Conservation (phyloP, 495 filamentous ascomycete genomes). For the Hyaloscypha bicolor region DNA sequence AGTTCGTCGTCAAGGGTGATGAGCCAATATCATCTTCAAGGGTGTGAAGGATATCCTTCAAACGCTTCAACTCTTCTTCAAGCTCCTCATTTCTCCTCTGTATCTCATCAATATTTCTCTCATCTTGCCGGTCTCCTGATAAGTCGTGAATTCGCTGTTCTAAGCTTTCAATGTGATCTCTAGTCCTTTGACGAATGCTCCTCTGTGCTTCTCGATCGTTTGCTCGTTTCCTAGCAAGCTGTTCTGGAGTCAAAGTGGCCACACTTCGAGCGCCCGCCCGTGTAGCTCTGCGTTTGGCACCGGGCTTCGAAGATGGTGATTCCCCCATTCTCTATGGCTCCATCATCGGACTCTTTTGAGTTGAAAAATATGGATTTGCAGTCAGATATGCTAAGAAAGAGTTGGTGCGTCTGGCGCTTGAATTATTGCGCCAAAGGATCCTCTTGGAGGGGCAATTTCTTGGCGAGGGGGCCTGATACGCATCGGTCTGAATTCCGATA, state of each 20-base stretch:
- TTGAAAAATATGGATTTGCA: background rate
- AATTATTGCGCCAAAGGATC: background rate
- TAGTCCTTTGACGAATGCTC: constrained; percentile 81
- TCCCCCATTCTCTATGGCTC: constrained; percentile 6
- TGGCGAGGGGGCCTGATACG: no score
- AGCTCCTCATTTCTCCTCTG: constrained; percentile 25
- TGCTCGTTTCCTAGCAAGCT: constrained; percentile 77
- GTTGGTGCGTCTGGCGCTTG: background rate
- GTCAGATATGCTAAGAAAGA: constrained; percentile 12
- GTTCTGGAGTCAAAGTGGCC: constrained; percentile 69
- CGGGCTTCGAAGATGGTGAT: background rate
- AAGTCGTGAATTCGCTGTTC: constrained; percentile 72
- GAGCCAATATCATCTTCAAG: constrained; percentile 1
- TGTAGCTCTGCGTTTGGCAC: constrained; percentile 23
- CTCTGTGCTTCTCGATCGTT: constrained; percentile 90
- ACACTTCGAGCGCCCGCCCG: constrained; percentile 64
- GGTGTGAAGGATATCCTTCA: constrained; percentile 11
- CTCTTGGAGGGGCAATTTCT: no score
- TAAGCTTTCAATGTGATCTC: constrained; percentile 75
- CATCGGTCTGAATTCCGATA: no score
- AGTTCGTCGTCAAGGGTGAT: background rate
- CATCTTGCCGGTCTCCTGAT: constrained; percentile 29
- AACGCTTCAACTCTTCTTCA: constrained; percentile 20
- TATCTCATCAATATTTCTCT: constrained; percentile 14
- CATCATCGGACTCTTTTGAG: constrained; percentile 18